A percentile compares a stretch with the other conserved stretches of the same genome.
Conservation (phyloP, 768 basidiomycete species). For the Lentinula lateritia region DNA sequence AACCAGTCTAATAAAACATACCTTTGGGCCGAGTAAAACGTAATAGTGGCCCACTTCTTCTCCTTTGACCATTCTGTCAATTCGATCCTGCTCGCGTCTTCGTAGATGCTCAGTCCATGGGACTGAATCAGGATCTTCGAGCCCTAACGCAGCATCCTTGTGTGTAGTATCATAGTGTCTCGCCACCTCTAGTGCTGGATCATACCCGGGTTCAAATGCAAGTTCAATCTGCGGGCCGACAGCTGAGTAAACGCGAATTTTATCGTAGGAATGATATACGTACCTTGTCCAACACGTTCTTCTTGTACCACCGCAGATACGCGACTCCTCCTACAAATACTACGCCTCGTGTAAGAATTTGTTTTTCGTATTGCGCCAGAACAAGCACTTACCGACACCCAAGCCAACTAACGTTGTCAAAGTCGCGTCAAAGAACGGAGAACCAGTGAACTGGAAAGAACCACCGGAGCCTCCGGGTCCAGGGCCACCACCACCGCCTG, state of each 20-base stretch:
- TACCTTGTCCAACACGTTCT: constrained; percentile 76
- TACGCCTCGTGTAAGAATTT: constrained; percentile 14
- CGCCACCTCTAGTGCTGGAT: constrained; percentile 74
- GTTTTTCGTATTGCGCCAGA: background rate
- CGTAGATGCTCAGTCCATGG: constrained; percentile 59
- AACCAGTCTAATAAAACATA: constrained; percentile 16
- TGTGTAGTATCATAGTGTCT: constrained; percentile 33
- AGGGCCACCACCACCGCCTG: constrained; percentile 31
- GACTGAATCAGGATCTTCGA: constrained; percentile 27
- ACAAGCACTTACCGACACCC: constrained; percentile 41
- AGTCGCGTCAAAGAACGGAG: constrained; percentile 47
- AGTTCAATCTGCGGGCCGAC: constrained; percentile 54
- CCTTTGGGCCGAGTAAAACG: constrained; percentile 75
- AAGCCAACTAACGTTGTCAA: constrained; percentile 59
- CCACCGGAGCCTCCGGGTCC: constrained; percentile 24
- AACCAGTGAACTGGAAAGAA: constrained; percentile 30
- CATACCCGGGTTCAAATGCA: constrained; percentile 77
- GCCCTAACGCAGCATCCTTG: constrained; percentile 20
- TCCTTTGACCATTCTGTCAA: constrained; percentile 78
- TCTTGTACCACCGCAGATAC: constrained; percentile 79
- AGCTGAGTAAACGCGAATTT: background rate
- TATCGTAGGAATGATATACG: background rate
- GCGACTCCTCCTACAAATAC: constrained; percentile 68
- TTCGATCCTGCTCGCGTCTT: constrained; percentile 66
- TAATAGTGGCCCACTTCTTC: constrained; percentile 67